Percentiles rank a stretch among this genome's conserved stretches.
These are phyloP conservation scores for Tolypocladium pustulatum DNA, from an alignment of 2,329 filamentous ascomycete genomes.

Conservation along the genomic window DNA sequence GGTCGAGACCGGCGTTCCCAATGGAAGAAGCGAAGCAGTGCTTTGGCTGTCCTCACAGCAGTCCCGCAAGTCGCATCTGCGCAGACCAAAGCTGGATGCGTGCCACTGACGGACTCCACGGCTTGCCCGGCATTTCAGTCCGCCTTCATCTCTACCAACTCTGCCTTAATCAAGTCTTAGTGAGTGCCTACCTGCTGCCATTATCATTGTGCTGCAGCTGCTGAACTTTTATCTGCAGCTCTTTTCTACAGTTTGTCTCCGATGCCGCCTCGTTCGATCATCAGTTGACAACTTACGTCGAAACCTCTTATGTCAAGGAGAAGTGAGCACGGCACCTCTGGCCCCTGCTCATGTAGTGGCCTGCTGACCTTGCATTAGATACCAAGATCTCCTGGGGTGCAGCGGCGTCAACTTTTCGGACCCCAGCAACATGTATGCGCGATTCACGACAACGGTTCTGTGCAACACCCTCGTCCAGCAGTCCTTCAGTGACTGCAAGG, in stretches of 20 bases:
- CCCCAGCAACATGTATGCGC: conserved; percentile 75
- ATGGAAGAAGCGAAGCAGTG: background rate
- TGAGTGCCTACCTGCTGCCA: conserved; percentile 29
- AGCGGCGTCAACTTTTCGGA: conserved; percentile 65
- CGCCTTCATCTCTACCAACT: conserved; percentile 60
- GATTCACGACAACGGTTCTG: conserved; percentile 83
- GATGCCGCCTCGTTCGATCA: conserved; percentile 67
- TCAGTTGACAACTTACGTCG: conserved; percentile 62
- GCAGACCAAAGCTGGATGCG: conserved; percentile 32
- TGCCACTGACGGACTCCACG: conserved; percentile 61
- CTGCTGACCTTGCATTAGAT: conserved; percentile 41
- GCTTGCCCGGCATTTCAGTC: conserved; percentile 62
- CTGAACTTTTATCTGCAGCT: conserved; percentile 36
- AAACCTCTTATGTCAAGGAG: conserved; percentile 60
- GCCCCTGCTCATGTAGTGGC: background rate
- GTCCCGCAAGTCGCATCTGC: conserved; percentile 21
- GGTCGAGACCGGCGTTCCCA: background rate
- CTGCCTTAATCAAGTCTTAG: conserved; percentile 50
- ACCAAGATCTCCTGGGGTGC: conserved; percentile 72
- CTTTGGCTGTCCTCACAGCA: conserved; percentile 14
- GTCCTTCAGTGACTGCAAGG: conserved; percentile 59
- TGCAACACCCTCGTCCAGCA: conserved; percentile 94
- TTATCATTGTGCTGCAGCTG: background rate
- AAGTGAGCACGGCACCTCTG: conserved; percentile 49
- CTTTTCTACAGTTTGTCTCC: conserved; percentile 77